These are phyloP conservation scores for Termitomyces sp. DNA, from an alignment of 768 basidiomycete genomes.

Conservation along the genomic window DNA sequence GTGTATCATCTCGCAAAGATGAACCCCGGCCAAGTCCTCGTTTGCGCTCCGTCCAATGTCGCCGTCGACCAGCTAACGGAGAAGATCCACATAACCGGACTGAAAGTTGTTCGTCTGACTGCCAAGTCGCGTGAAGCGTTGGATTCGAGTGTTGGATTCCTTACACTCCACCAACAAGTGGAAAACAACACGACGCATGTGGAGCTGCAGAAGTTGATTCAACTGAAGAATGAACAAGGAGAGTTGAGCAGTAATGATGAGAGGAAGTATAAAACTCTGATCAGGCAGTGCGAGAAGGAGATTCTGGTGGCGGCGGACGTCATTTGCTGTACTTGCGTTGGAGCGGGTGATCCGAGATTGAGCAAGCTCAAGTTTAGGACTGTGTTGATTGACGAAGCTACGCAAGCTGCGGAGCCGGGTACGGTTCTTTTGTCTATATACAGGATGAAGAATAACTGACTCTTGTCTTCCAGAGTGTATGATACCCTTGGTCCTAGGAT, in stretches of 20 bases:
- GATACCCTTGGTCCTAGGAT: constrained; percentile 97
- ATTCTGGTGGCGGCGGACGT: constrained; percentile 94
- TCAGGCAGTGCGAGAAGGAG: constrained; percentile 95
- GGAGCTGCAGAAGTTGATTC: constrained; percentile 96
- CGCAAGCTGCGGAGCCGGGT: constrained; percentile 97
- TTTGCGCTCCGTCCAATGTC: constrained; percentile 98
- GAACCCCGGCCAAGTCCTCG: constrained; percentile 99
- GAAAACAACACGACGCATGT: constrained; percentile 94
- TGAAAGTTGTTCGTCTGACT: constrained; percentile 96
- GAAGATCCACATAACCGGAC: constrained; percentile 97
- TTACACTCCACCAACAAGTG: constrained; percentile 96
- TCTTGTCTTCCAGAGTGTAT: constrained; percentile 74
- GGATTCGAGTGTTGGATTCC: constrained; percentile 90
- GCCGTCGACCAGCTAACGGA: constrained; percentile 99
- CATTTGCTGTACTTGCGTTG: constrained; percentile 97
- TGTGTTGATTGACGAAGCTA: constrained; percentile 97
- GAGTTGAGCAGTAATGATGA: constrained; percentile 96
- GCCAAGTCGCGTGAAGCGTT: constrained; percentile 98
- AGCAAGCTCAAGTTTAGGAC: constrained; percentile 98
- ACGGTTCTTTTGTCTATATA: constrained; percentile 18
- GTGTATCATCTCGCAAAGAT: constrained; percentile 99
- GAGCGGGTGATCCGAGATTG: constrained; percentile 93
- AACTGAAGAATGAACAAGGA: constrained; percentile 96
- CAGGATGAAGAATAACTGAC: constrained; percentile 5
- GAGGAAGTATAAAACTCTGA: constrained; percentile 94